phyloP scores from a whole-genome alignment of 768 basidiomycete genomes.

The Suillus occidentalis region DNA sequence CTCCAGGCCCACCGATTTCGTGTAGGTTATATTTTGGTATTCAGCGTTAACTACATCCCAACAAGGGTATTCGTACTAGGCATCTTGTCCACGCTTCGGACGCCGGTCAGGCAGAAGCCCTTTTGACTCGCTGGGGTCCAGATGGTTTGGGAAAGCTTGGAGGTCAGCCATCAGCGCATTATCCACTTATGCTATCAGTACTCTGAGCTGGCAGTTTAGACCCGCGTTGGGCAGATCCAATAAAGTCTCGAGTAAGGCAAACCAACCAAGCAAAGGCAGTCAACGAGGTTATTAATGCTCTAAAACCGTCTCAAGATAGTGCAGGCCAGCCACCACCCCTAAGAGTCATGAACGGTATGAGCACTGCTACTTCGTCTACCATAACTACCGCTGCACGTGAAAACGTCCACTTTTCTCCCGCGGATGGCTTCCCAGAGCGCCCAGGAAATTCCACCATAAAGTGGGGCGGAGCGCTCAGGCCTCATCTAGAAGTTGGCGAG shows the following conservation, averaged over 20 bases:
- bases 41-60: slow-evolving; percentile 21
- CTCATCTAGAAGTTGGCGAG: slow-evolving; percentile 68
- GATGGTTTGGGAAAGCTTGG: slow-evolving; percentile 88
- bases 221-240: slow-evolving; percentile 86
- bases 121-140: slow-evolving; percentile 85
- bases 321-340: slow-evolving; percentile 50
- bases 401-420: slow-evolving; percentile 51
- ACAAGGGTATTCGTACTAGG: slow-evolving; percentile 36
- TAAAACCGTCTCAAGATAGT: slow-evolving; percentile 55
- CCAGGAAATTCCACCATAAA: slow-evolving; percentile 61
- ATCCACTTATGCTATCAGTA: slow-evolving; percentile 17
- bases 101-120: slow-evolving; percentile 83
- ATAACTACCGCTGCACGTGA: slow-evolving; percentile 76
- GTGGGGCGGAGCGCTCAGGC: slow-evolving; percentile 58
- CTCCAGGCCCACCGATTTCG: slow-evolving; percentile 76
- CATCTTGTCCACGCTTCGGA: slow-evolving; percentile 92
- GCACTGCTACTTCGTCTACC: slow-evolving; percentile 66
- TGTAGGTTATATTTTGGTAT: slow-evolving; percentile 53
- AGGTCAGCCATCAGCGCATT: slow-evolving; percentile 47
- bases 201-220: slow-evolving; percentile 46
- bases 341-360: slow-evolving; percentile 79
- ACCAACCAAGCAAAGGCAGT: slow-evolving; percentile 69
- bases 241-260: slow-evolving; percentile 74
- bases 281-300: slow-evolving; percentile 73
- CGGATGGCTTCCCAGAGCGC: slow-evolving; percentile 51